These are phyloP conservation scores for Populus deltoides DNA, from an alignment of 345 rosid species.

Conservation along the genomic window DNA sequence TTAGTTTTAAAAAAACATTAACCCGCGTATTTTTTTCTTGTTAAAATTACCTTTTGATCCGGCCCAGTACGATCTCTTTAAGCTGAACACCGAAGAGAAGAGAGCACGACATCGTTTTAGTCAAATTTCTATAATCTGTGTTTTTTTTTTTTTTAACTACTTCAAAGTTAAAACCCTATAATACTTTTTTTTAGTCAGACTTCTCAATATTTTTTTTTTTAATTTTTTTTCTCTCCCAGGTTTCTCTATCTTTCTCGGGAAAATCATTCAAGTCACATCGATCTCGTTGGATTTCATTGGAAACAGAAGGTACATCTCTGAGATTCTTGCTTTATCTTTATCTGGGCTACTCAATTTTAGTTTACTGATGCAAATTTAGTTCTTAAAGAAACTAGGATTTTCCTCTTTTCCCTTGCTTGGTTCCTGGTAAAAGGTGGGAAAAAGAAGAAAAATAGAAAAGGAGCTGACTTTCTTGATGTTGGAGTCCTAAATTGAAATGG, in stretches of 20 bases:
- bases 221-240: not conserved
- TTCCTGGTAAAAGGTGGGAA: not conserved
- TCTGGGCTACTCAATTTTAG: not conserved
- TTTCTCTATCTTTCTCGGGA: not conserved
- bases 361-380: not conserved
- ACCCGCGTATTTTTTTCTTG: too few relatives aligned
- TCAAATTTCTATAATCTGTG: not conserved
- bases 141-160: too few relatives aligned
- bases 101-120: not conserved
- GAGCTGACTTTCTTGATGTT: not conserved
- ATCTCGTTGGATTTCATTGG: not conserved
- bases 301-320: not conserved
- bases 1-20: too few relatives aligned
- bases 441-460: not conserved
- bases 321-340: not conserved
- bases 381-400: not conserved
- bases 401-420: not conserved
- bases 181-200: not conserved
- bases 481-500: not conserved
- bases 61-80: not conserved
- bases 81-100: not conserved
- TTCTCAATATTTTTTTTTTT: not conserved
- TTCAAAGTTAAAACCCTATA: not conserved
- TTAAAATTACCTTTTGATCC: too few relatives aligned
- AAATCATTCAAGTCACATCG: not conserved